Percentiles rank a stretch among this genome's conserved stretches.
Conservation (phyloP, 208 protist genomes). For the Leishmania amazonensis region DNA sequence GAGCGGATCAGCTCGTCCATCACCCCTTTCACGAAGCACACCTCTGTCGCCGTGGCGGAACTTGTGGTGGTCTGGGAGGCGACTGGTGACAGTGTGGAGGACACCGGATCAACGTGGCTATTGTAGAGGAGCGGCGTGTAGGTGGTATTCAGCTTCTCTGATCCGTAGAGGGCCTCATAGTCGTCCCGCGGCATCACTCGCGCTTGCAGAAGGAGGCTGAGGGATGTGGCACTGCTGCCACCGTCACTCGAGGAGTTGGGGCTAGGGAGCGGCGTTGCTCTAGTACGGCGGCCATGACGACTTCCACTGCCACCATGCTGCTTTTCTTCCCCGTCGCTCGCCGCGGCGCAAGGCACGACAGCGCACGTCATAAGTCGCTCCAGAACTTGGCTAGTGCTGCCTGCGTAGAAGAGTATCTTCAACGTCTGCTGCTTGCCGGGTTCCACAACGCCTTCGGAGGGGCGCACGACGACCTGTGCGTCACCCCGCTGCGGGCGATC, state of each 20-base stretch:
- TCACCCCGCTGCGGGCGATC: slow-evolving; percentile 52
- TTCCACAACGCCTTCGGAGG: slow-evolving; percentile 48
- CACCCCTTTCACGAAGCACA: slow-evolving; percentile 36
- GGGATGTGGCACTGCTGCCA: slow-evolving; percentile 5
- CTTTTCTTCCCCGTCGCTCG: slow-evolving; percentile 12
- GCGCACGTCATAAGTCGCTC: slow-evolving; percentile 64
- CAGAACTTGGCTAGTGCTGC: slow-evolving; percentile 80
- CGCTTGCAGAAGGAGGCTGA: slow-evolving; percentile 84
- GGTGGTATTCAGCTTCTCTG: slow-evolving; percentile 30
- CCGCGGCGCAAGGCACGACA: slow-evolving; percentile 45
- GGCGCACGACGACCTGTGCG: slow-evolving; percentile 50
- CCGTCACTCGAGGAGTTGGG: not conserved
- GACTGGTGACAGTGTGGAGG: not conserved
- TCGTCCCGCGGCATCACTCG: slow-evolving; percentile 71
- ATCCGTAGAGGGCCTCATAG: slow-evolving; percentile 66
- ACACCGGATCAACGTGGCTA: slow-evolving; percentile 18
- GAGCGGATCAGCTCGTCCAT: slow-evolving; percentile 73
- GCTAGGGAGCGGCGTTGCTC: slow-evolving; percentile 2
- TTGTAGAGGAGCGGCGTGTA: slow-evolving; percentile 31
- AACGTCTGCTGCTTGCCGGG: slow-evolving; percentile 56
- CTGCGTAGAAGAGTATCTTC: slow-evolving; percentile 67
- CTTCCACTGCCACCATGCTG: slow-evolving; percentile 6
- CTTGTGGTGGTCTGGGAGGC: not conserved
- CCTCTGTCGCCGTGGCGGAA: slow-evolving; percentile 15
- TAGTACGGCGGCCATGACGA: not conserved